Conservation (phyloP, 2,329 filamentous ascomycete species). For the Fusarium sp. region DNA sequence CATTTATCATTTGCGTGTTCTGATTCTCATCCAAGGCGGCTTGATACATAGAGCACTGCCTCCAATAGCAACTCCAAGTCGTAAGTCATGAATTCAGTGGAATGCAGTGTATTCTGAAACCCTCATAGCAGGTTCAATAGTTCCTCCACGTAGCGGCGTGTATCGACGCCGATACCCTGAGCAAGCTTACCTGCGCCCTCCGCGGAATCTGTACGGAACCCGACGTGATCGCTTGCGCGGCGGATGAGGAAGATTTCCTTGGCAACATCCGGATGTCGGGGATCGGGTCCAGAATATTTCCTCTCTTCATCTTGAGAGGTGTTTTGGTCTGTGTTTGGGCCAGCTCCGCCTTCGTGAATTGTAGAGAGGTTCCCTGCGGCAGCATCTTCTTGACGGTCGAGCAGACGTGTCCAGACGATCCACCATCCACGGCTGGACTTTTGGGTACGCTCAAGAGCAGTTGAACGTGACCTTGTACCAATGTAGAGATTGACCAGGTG, state of each 20-base stretch:
- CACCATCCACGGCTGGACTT: slow-evolving; percentile 75
- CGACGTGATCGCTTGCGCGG: slow-evolving; percentile 64
- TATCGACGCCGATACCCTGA: slow-evolving; percentile 80
- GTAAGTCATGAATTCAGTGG: slow-evolving; percentile 15
- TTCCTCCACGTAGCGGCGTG: slow-evolving; percentile 76
- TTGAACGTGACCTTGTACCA: slow-evolving; percentile 51
- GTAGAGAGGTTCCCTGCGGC: slow-evolving; percentile 33
- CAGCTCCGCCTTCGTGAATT: slow-evolving; percentile 39
- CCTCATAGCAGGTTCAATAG: slow-evolving; percentile 65
- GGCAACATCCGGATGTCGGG: slow-evolving; percentile 37
- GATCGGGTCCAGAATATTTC: slow-evolving; percentile 11
- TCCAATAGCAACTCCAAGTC: background rate
- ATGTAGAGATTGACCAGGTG: slow-evolving; percentile 67
- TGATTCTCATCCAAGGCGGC: background rate
- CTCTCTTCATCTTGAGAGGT: slow-evolving; percentile 16
- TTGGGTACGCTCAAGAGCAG: slow-evolving; percentile 66
- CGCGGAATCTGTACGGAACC: slow-evolving; percentile 50
- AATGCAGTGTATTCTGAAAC: background rate
- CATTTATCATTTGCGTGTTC: background rate
- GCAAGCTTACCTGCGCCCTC: slow-evolving; percentile 68
- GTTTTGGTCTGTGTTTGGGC: background rate
- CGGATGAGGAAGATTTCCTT: slow-evolving; percentile 71
- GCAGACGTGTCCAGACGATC: slow-evolving; percentile 71
- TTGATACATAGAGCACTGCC: background rate
- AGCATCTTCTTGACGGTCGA: slow-evolving; percentile 47